Percentiles rank a stretch among this genome's conserved stretches.
phyloP scores from a whole-genome alignment of 2,329 filamentous ascomycete genomes.

The Cadophora malorum region DNA sequence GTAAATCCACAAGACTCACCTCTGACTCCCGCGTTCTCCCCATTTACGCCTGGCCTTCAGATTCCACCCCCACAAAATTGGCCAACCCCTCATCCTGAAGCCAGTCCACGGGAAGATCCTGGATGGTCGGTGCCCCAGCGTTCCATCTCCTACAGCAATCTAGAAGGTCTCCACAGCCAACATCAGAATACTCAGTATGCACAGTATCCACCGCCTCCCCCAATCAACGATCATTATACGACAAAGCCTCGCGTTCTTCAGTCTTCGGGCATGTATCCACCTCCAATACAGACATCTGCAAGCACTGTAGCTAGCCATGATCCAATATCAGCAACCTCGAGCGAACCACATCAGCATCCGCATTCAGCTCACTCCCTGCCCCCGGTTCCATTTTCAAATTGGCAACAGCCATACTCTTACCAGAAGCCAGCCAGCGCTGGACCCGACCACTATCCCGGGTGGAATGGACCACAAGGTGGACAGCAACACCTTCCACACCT shows the following conservation, averaged over 20 bases:
- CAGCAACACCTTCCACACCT: conserved; percentile 32
- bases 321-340: conserved; percentile 33
- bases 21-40: conserved; percentile 56
- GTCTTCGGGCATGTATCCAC: conserved; percentile 41
- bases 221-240: conserved; percentile 37
- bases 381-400: conserved; percentile 36
- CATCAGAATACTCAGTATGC: conserved; percentile 39
- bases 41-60: conserved; percentile 52
- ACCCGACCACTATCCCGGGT: conserved; percentile 39
- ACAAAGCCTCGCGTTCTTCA: conserved; percentile 39
- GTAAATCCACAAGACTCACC: conserved; percentile 58
- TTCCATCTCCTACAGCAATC: conserved; percentile 45
- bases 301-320: conserved; percentile 35
- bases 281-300: conserved; percentile 37
- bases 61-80: conserved; percentile 42
- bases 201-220: conserved; percentile 32
- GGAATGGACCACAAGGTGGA: conserved; percentile 35
- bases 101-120: conserved; percentile 41
- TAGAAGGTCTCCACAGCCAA: conserved; percentile 42
- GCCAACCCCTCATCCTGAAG: conserved; percentile 39
- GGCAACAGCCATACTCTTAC: conserved; percentile 42
- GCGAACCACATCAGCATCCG: conserved; percentile 35
- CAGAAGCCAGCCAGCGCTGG: conserved; percentile 37
- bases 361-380: conserved; percentile 37
- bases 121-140: conserved; percentile 45